Evolutionary conservation across 2,329 filamentous ascomycete genomes (phyloP).

Genomic region (Penicillium sp.): DNA sequence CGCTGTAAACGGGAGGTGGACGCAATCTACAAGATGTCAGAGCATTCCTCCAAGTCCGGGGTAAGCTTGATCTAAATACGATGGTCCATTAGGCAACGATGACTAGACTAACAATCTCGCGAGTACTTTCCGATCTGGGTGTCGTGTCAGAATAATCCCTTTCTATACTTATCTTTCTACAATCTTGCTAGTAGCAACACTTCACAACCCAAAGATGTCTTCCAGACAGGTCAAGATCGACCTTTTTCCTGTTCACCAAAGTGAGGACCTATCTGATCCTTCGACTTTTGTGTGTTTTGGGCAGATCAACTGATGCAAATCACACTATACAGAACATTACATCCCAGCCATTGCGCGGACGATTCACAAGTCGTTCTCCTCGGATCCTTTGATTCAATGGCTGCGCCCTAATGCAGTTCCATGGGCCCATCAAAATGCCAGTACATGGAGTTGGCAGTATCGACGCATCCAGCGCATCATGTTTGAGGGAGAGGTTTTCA

Average conservation of each 20-base stretch:
- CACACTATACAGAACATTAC: conserved; percentile 11
- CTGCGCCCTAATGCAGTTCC: conserved; percentile 22
- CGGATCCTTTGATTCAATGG: conserved; percentile 30
- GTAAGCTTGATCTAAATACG: background rate
- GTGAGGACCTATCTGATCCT: background rate
- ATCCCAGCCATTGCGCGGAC: conserved; percentile 21
- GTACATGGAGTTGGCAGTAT: conserved; percentile 24
- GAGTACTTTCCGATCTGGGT: background rate
- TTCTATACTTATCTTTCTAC: background rate
- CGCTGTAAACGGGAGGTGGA: conserved; percentile 8
- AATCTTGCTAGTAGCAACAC: too few relatives aligned
- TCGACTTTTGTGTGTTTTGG: too few relatives aligned
- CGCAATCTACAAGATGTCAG: background rate
- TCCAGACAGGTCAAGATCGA: background rate
- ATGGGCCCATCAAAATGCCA: conserved; percentile 10
- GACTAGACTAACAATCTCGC: background rate
- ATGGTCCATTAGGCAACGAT: background rate
- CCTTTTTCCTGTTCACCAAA: conserved; percentile 11
- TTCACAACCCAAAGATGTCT: background rate
- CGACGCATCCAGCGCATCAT: conserved; percentile 25
- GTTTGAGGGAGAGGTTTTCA: conserved; percentile 21
- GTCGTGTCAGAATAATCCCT: background rate
- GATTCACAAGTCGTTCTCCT: conserved; percentile 25
- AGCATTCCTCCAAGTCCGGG: background rate
- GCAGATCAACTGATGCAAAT: background rate